These are phyloP conservation scores for Collybia nuda DNA, from an alignment of 768 basidiomycete genomes.

Conservation along the genomic window DNA sequence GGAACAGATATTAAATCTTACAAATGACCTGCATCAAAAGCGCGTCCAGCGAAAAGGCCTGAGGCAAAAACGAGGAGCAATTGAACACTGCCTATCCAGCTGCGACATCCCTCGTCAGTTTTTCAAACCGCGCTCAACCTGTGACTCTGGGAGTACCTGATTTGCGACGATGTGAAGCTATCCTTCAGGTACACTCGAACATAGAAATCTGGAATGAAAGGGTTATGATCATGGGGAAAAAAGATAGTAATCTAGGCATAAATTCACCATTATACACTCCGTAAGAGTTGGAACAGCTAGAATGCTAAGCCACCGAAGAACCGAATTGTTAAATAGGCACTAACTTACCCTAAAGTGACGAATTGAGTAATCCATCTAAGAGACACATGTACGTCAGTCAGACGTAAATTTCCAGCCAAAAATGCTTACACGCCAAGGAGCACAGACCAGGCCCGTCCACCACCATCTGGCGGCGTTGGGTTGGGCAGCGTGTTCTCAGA, in stretches of 20 bases:
- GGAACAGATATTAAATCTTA: slow-evolving; percentile 1
- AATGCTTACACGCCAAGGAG: slow-evolving; percentile 23
- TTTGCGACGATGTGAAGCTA: slow-evolving; percentile 21
- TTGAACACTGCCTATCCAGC: slow-evolving; percentile 29
- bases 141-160: slow-evolving; percentile 12
- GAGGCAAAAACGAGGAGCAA: slow-evolving; percentile 21
- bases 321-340: not conserved
- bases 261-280: slow-evolving; percentile 20
- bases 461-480: slow-evolving; percentile 17
- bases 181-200: slow-evolving; percentile 21
- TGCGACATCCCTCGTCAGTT: slow-evolving; percentile 1
- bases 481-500: too few species aligned
- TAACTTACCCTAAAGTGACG: slow-evolving; percentile 21
- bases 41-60: slow-evolving; percentile 22
- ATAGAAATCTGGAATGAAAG: slow-evolving; percentile 19
- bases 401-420: not conserved
- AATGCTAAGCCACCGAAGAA: not conserved
- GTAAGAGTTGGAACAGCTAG: slow-evolving; percentile 20
- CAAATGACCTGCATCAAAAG: slow-evolving; percentile 27
- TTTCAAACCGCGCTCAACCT: not conserved
- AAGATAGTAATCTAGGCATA: too few species aligned
- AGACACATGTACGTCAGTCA: not conserved
- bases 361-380: slow-evolving; percentile 22
- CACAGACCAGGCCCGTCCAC: slow-evolving; percentile 22
- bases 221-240: too few species aligned